Base-by-base conservation (phyloP, 1,284 basidiomycete genomes). In the Cronartium quercuum region DNA sequence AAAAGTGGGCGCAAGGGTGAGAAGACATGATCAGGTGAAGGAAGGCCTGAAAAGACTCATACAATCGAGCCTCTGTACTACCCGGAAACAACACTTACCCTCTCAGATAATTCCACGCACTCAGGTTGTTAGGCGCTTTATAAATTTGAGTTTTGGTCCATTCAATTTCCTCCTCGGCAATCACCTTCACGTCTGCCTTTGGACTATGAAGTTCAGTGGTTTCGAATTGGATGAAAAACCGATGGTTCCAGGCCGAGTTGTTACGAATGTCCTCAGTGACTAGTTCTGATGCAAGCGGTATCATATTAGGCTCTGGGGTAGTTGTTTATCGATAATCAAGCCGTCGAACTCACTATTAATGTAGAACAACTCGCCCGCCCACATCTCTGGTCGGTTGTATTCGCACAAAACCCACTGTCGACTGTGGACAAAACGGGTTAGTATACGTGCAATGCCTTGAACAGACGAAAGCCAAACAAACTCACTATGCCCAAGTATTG, bases 171-270 rank as follows among this genome's bases (percentile, higher is more conserved):
- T 47, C 44, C 34, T 51, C 37, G 21, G 55, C 69, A 2, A 58
- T 34, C 15, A 12, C 9, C 18, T 57, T 58, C n/a, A 73, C 41
- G 21, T 73, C 62, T 3, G 37, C 69, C 13, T 29, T 13, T 4
- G n/a, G 58, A 38, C 29, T 61, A 40, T 42, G 63, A 18, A 68
- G 6, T 40, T 62, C 15, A 68, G 51, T 18, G 21, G 13, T 41
- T 24, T 29, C 87, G 78, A 92, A 93, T n/a, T 90, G 86, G 67
- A 93, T 86, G 81, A 95, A 98, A 85, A 93, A 98, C 34, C 95
- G 88, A 84, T 98, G 96, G 81, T 95, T 92, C 95, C 95, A 99
- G 15, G 92, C 96, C 57, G 91, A 94, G 81, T 99, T 99, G 82
- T 98, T 99, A 79, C 94, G 84, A 47, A 95, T 85, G 82, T 99